Base-by-base conservation (phyloP, 2,329 filamentous ascomycete species). In the Ophiostoma triangulosporum region DNA sequence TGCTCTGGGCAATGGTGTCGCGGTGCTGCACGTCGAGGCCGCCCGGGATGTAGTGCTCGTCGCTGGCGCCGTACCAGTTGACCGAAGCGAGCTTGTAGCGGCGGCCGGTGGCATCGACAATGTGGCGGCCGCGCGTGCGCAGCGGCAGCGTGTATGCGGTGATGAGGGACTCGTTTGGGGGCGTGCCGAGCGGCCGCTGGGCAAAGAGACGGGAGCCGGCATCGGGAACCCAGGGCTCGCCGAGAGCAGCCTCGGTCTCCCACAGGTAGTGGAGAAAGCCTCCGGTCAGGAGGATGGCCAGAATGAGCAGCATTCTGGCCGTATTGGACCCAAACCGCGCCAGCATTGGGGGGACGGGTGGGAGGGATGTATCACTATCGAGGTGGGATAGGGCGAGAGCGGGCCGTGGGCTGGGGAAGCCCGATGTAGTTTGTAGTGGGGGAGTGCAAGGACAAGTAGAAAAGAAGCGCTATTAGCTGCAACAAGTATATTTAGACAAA, bases 51-150 rank as follows among this genome's bases (percentile, higher is more conserved):
- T 81, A 84, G 53, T 78, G 70, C 67, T 83, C 75, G 61, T 86
- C 82, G 62, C 79, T 83, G 3, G 76, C 81, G 32, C 83, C 82
- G 63, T 86, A 86, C 82, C 82, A 86, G 66, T 86, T 86, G 62
- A 84, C 70, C 20, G 77, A 81, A 17, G 77, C 68, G 7, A 86
- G 70, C 67, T 81, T 82, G 65, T 81, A 78, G 29, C 79, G 73
- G 29, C 72, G 70, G 36, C 74, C 77, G 1, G 68, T 62, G 8
- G 71, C 66, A 65, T 85, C 81, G 52, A 84, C 71, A 27, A 86
- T 72, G 58, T 83, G 63, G 43, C 81, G 74, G 6, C 82, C 81
- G 27, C 66, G 65, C 1, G 82, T 80, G 50, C 71, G 73, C 40
- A 86, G 68, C 15, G 81, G 81, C 43, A 83, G 70, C 46, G 66